These are phyloP conservation scores for Trametes hirsuta DNA, from an alignment of 1,284 basidiomycete genomes.

Conservation along the genomic window DNA sequence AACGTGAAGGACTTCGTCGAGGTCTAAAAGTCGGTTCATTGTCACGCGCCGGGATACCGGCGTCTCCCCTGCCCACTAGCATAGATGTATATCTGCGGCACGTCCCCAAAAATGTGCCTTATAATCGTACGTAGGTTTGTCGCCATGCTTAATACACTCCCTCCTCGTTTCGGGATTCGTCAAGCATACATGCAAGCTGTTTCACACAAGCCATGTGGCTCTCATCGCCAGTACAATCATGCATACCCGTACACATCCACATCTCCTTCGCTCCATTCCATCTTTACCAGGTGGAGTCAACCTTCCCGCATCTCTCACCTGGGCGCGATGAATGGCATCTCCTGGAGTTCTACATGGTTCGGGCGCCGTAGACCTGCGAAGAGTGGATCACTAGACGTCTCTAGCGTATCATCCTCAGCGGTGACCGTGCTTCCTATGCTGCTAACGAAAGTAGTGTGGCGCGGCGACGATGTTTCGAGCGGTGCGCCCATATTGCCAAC, in stretches of 20 bases:
- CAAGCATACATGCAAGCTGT: background rate
- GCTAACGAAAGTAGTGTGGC: background rate
- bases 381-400: constrained; percentile 15
- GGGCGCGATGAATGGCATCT: background rate
- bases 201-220: background rate
- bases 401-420: constrained; percentile 4
- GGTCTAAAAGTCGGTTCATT: constrained; percentile 5
- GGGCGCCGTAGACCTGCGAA: constrained; percentile 2
- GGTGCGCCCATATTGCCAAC: constrained; percentile 30
- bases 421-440: background rate
- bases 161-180: constrained; percentile 6
- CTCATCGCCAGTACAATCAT: no score
- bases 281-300: no score
- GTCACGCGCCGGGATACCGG: no score
- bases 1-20: constrained; percentile 88
- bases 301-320: background rate
- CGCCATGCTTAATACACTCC: constrained; percentile 19
- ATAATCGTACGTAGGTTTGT: constrained; percentile 17
- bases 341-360: background rate
- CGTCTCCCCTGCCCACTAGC: background rate
- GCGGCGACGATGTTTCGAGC: constrained; percentile 10
- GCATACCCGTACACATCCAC: no score
- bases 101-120: constrained; percentile 12
- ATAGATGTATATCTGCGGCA: constrained; percentile 2
- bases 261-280: no score